Conservation (phyloP, 2,329 filamentous ascomycete genomes). For the Trichophyton schoenleinii region DNA sequence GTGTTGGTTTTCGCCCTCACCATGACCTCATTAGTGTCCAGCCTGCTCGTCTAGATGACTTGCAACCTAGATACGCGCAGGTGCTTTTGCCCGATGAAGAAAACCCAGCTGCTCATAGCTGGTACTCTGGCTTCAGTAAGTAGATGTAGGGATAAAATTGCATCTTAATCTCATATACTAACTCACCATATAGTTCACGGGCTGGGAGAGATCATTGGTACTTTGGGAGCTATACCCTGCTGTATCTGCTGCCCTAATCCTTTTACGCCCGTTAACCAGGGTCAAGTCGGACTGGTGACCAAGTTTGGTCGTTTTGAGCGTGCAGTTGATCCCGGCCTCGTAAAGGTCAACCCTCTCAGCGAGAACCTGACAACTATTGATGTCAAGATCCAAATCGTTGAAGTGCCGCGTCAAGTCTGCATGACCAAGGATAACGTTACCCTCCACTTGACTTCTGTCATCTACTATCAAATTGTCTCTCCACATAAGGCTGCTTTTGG, state of each 20-base stretch:
- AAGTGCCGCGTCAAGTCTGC: conserved; percentile 91
- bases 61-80: conserved; percentile 71
- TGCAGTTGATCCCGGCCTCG: conserved; percentile 88
- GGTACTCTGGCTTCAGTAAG: conserved; percentile 80
- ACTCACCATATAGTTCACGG: conserved; percentile 46
- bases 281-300: conserved; percentile 88
- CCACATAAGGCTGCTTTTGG: conserved; percentile 97
- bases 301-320: conserved; percentile 91
- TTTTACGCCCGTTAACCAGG: conserved; percentile 83
- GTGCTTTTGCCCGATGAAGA: conserved; percentile 47
- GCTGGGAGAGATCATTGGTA: conserved; percentile 63
- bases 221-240: conserved; percentile 76
- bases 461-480: conserved; percentile 95
- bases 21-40: conserved; percentile 53
- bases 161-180: conserved; percentile 1
- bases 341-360: conserved; percentile 92
- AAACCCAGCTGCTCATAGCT: conserved; percentile 62
- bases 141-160: neutral
- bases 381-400: conserved; percentile 96
- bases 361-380: conserved; percentile 85
- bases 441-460: conserved; percentile 83
- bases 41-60: conserved; percentile 67
- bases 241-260: conserved; percentile 89
- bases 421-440: conserved; percentile 99
- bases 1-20: conserved; percentile 36